Evolutionary conservation across 2,329 filamentous ascomycete species (phyloP).

Genomic region (Coniochaeta hoffmannii): DNA sequence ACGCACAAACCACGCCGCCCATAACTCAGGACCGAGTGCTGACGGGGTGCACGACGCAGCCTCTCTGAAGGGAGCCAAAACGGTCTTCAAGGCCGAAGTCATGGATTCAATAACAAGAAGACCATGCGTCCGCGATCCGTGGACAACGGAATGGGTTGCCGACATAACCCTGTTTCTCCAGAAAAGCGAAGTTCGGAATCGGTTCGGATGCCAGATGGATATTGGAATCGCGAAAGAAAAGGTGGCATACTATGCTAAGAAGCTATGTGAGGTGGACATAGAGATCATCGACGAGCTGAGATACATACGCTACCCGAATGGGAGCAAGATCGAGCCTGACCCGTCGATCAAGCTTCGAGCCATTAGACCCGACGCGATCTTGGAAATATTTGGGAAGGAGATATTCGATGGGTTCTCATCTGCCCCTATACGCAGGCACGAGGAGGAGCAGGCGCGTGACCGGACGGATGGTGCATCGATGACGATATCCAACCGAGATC

Average conservation of each 20-base stretch:
- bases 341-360: neutral
- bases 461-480: neutral
- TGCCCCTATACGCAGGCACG: neutral
- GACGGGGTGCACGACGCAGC: neutral
- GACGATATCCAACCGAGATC: neutral
- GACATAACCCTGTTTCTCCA: neutral
- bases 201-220: neutral
- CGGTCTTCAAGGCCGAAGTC: neutral
- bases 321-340: neutral
- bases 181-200: neutral
- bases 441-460: neutral
- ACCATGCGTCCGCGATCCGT: too few species aligned
- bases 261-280: neutral
- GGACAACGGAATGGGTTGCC: neutral
- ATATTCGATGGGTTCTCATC: neutral
- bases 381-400: neutral
- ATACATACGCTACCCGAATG: neutral
- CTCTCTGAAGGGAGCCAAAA: neutral
- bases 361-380: neutral
- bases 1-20: neutral
- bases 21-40: neutral
- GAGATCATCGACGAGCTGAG: neutral
- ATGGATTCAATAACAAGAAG: neutral
- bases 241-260: neutral
- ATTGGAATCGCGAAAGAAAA: neutral